Base-by-base conservation (phyloP, 2,329 filamentous ascomycete species). In the Hypoxylon sp. region DNA sequence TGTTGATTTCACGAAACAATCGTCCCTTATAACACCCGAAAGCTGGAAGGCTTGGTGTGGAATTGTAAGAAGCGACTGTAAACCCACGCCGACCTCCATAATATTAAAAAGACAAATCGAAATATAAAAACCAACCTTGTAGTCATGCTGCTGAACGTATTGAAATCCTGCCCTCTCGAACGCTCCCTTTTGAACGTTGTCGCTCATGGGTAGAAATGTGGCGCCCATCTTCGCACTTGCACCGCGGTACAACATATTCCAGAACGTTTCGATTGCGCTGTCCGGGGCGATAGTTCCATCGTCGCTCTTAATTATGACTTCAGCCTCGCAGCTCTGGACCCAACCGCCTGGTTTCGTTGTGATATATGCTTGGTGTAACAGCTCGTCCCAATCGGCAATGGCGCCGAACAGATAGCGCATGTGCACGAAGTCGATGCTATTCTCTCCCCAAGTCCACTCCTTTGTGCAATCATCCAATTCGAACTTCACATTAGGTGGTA, bases 401-500 rank as follows among this genome's bases (percentile, higher is more conserved):
- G 75, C 74, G 16, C 82, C 82, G 2, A 76, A 69, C 59, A 84
- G 69, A 59, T 80, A 72, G 36, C 78, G 75, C 4, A 77, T 78
- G 65, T 84, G 82, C 54, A 86, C 78, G 60, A 78, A 81, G 67
- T 84, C 81, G 63, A 82, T 81, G 40, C 73, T 68, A 45, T 76
- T 9, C 5, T 20, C 51, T 7, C 30, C 13, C 50, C 69, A 81
- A 70, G 69, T 82, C 71, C 71, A 75, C 2, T 68, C 66, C 21
- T 67, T 74, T 61, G 82, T 81, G 35, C 80, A 78, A 60, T 87
- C 82, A 63, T 87, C 83, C 34, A 87, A 77, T 55, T 84, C 75
- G 58, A 87, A 87, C 55, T 80, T 78, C 25, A 86, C 79, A 60
- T 87, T 87, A 30, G 76, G 74, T 3, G 83, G 82, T 2, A 84